Evolutionary conservation across 768 basidiomycete species (phyloP).

Genomic region (Tricholoma sp.): DNA sequence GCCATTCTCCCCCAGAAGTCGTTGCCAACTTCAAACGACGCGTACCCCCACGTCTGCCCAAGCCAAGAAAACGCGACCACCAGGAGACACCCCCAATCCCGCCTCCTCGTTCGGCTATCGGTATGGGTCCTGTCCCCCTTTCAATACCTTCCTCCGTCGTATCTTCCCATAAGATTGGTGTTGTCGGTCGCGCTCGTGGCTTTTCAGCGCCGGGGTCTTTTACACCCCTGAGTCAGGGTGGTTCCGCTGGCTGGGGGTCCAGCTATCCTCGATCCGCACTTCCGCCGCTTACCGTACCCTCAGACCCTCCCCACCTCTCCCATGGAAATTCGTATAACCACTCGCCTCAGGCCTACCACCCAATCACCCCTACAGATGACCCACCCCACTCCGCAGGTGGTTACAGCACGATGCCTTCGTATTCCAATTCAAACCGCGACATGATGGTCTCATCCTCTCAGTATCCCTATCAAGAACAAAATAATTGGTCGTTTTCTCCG

Average conservation of each 20-base stretch:
- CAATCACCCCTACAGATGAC: conserved; percentile 68
- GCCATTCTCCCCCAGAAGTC: conserved; percentile 84
- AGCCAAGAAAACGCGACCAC: conserved; percentile 75
- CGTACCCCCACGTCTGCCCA: conserved; percentile 88
- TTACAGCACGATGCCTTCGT: conserved; percentile 39
- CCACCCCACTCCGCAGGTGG: conserved; percentile 43
- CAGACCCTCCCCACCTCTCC: conserved; percentile 59
- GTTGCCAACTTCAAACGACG: conserved; percentile 94
- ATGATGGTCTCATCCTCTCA: conserved; percentile 51
- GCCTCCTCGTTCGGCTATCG: conserved; percentile 72
- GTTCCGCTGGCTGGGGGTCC: conserved; percentile 53
- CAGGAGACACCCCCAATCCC: conserved; percentile 67
- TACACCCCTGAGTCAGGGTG: conserved; percentile 60
- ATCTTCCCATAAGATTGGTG: conserved; percentile 35
- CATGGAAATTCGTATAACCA: conserved; percentile 57
- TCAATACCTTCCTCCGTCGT: conserved; percentile 50
- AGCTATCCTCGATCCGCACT: conserved; percentile 59
- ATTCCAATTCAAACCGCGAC: conserved; percentile 37
- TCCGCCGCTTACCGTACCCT: conserved; percentile 80
- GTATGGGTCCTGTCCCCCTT: conserved; percentile 64
- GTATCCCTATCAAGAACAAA: conserved; percentile 52
- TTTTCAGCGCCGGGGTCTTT: conserved; percentile 83
- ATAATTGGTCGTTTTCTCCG: conserved; percentile 46
- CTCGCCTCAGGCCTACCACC: conserved; percentile 57
- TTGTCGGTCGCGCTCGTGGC: conserved; percentile 62